Evolutionary conservation across 2,329 filamentous ascomycete genomes (phyloP).

Genomic region (Aspergillus tanneri): DNA sequence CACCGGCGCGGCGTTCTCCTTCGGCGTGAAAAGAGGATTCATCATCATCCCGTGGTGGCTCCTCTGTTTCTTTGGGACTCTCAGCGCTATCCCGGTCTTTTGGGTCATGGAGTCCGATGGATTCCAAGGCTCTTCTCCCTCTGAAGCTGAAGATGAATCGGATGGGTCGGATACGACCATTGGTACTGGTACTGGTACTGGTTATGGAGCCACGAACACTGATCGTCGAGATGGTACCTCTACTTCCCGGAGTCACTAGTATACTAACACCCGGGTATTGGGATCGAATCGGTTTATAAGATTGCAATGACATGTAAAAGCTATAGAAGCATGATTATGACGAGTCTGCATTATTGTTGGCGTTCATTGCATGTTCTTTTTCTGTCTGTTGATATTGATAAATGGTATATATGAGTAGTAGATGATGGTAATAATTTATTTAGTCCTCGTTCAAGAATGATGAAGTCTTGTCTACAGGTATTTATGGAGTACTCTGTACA

Average conservation of each 20-base stretch:
- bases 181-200: background rate
- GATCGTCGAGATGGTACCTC: background rate
- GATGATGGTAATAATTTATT: background rate
- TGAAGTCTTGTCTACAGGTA: no score
- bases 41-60: slow-evolving; percentile 80
- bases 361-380: background rate
- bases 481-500: no score
- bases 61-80: slow-evolving; percentile 60
- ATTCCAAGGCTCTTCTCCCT: slow-evolving; percentile 53
- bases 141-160: slow-evolving; percentile 25
- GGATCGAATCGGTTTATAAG: no score
- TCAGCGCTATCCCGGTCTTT: slow-evolving; percentile 71
- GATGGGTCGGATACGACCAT: slow-evolving; percentile 8
- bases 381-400: background rate
- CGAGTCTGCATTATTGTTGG: background rate
- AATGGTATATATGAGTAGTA: background rate
- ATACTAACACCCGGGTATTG: background rate
- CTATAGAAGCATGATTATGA: background rate
- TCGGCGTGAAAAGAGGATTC: slow-evolving; percentile 73
- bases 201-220: slow-evolving; percentile 4
- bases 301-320: background rate
- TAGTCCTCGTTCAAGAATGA: no score
- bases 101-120: slow-evolving; percentile 74
- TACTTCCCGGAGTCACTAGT: background rate
- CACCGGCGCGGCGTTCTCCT: slow-evolving; percentile 70